Evolutionary conservation across 2,329 filamentous ascomycete species (phyloP).

Genomic region (Colletotrichum simmondsii): DNA sequence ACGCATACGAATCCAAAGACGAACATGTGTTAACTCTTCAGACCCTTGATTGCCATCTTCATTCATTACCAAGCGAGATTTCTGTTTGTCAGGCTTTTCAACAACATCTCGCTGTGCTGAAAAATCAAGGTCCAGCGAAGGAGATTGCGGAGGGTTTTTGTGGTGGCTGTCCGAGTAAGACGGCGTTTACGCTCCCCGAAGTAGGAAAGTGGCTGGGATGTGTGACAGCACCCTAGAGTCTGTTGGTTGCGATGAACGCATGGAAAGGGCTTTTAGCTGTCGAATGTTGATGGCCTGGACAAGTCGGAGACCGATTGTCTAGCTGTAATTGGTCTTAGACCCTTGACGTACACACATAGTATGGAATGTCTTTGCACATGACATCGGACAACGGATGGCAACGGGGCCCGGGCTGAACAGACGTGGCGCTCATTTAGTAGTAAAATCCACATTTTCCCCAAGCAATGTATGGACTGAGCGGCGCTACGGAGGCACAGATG

Average conservation of each 20-base stretch:
- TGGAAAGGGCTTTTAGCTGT: neutral
- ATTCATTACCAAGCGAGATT: neutral
- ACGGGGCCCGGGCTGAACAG: neutral
- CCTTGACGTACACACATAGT: neutral
- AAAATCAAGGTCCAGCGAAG: neutral
- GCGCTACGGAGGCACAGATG: neutral
- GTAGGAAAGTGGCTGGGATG: neutral
- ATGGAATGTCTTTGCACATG: neutral
- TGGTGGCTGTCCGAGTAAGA: neutral
- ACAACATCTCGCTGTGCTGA: neutral
- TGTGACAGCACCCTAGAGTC: neutral
- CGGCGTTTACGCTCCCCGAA: neutral
- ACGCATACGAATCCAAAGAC: neutral
- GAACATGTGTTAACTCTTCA: neutral
- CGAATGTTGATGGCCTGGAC: neutral
- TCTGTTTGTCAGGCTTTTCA: neutral
- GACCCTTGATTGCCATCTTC: neutral
- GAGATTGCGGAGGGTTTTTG: neutral
- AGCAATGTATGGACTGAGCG: neutral
- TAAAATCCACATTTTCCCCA: neutral
- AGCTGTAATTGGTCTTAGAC: neutral
- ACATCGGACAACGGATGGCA: neutral
- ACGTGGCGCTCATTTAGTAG: neutral
- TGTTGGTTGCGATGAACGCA: neutral
- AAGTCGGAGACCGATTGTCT: neutral